A percentile compares a stretch with the other conserved stretches of the same genome.
These are phyloP conservation scores for Coemansia umbellata DNA, from an alignment of 192 early-diverging fungal genomes.

Conservation along the genomic window DNA sequence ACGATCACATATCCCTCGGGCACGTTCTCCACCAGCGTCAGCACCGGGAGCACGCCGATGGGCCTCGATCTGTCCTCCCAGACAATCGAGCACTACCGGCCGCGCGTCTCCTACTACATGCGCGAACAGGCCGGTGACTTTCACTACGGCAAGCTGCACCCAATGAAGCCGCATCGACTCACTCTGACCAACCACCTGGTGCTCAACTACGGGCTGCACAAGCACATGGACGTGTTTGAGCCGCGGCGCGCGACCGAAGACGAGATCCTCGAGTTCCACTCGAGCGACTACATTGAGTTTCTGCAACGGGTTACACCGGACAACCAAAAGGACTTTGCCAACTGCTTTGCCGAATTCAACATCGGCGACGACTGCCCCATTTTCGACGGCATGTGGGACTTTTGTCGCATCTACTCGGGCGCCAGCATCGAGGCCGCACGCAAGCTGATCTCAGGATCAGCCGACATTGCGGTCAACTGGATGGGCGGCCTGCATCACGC, in stretches of 20 bases:
- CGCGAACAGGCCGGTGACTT: conserved; percentile 76
- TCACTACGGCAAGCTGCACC: conserved; percentile 73
- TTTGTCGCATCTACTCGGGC: conserved; percentile 87
- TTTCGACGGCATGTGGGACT: conserved; percentile 97
- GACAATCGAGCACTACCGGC: conserved; percentile 55
- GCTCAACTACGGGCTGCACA: conserved; percentile 86
- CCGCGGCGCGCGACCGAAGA: conserved; percentile 81
- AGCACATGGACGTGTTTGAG: conserved; percentile 83
- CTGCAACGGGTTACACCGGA: conserved; percentile 79
- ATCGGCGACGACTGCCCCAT: conserved; percentile 98
- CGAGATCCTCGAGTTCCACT: conserved; percentile 93
- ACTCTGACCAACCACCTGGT: conserved; percentile 93
- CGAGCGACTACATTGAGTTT: conserved; percentile 95
- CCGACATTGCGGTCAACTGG: conserved; percentile 94
- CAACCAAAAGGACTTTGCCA: conserved; percentile 56
- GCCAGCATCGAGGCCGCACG: conserved; percentile 89
- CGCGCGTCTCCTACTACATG: conserved; percentile 70
- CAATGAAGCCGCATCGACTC: conserved; percentile 91
- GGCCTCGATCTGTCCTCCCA: conserved; percentile 9
- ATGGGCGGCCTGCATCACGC: conserved; percentile 85
- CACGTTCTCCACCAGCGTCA: conserved; percentile 31
- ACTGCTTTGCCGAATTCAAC: conserved; percentile 71
- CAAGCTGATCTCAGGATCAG: conserved; percentile 71
- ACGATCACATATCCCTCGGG: conserved; percentile 34
- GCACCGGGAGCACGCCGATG: conserved; percentile 21